Evolutionary conservation across 768 basidiomycete species (phyloP).

Genomic region (Boletus barrowsii): DNA sequence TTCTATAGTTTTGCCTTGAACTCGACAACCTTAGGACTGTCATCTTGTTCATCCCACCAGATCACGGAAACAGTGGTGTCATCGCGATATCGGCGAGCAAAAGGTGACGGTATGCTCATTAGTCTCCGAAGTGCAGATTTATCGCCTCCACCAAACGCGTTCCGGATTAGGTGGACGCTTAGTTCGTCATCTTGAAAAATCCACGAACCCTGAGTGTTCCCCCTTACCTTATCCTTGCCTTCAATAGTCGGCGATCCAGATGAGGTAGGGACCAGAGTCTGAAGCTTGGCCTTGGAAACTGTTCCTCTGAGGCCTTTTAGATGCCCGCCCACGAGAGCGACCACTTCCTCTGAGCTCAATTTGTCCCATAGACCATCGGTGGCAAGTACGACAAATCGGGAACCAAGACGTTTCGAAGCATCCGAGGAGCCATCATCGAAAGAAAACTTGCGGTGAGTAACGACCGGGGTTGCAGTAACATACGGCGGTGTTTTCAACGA

Average conservation of each 20-base stretch:
- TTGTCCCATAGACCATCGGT: slow-evolving; percentile 84
- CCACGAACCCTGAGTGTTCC: slow-evolving; percentile 54
- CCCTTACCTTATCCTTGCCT: slow-evolving; percentile 51
- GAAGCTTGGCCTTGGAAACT: slow-evolving; percentile 57
- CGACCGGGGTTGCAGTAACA: slow-evolving; percentile 79
- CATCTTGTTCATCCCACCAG: slow-evolving; percentile 74
- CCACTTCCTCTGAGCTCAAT: slow-evolving; percentile 79
- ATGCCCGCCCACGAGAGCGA: slow-evolving; percentile 81
- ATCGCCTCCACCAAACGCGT: slow-evolving; percentile 89
- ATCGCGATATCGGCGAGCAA: slow-evolving; percentile 75
- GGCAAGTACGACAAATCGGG: slow-evolving; percentile 81
- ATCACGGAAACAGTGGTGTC: slow-evolving; percentile 84
- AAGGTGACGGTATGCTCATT: slow-evolving; percentile 81
- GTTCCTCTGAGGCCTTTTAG: slow-evolving; percentile 67
- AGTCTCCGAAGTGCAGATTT: slow-evolving; percentile 50
- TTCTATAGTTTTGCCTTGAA: slow-evolving; percentile 52
- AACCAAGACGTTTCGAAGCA: slow-evolving; percentile 26
- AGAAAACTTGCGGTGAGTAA: slow-evolving; percentile 70
- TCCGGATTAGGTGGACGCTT: slow-evolving; percentile 81
- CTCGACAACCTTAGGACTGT: slow-evolving; percentile 33
- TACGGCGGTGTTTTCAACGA: slow-evolving; percentile 89
- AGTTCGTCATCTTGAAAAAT: slow-evolving; percentile 77
- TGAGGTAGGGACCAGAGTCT: slow-evolving; percentile 51
- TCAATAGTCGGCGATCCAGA: slow-evolving; percentile 54
- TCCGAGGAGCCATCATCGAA: slow-evolving; percentile 36